Percentiles rank a stretch among this genome's conserved stretches.
phyloP scores from a whole-genome alignment of 2,329 filamentous ascomycete genomes.

The Metarhizium sp. region DNA sequence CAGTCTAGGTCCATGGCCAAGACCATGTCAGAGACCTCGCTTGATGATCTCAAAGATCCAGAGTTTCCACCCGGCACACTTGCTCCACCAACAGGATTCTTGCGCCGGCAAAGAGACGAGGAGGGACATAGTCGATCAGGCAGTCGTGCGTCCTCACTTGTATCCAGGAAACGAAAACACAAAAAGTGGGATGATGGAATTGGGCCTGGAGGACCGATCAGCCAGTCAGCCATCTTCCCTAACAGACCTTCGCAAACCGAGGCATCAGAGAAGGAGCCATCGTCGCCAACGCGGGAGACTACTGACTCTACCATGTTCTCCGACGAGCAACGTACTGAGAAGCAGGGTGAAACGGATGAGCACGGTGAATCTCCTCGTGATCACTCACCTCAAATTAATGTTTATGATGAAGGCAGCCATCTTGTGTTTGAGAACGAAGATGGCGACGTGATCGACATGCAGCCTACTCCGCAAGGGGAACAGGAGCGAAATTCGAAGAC shows the following conservation, averaged over 20 bases:
- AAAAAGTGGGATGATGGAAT: constrained; percentile 63
- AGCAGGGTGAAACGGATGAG: constrained; percentile 16
- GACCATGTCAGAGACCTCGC: constrained; percentile 72
- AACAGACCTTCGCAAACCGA: constrained; percentile 27
- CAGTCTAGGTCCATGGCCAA: constrained; percentile 73
- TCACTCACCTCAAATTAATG: constrained; percentile 40
- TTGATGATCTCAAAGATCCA: constrained; percentile 51
- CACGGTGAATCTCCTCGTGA: constrained; percentile 10
- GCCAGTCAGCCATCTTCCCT: constrained; percentile 81
- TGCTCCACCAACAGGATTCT: constrained; percentile 65
- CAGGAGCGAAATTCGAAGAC: background rate
- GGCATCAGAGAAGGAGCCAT: constrained; percentile 19
- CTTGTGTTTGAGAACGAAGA: constrained; percentile 78
- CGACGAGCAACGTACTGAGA: constrained; percentile 23
- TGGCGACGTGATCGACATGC: constrained; percentile 71
- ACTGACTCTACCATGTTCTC: constrained; percentile 23
- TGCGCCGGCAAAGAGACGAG: constrained; percentile 77
- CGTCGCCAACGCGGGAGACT: constrained; percentile 19
- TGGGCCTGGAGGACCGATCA: constrained; percentile 78
- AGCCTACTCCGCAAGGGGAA: constrained; percentile 19
- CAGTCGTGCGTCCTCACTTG: constrained; percentile 52
- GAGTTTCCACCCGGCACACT: constrained; percentile 60
- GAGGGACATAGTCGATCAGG: constrained; percentile 41
- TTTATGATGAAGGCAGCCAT: constrained; percentile 73
- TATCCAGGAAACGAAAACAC: constrained; percentile 51